These are phyloP conservation scores for Calonectria leucothoes DNA, from an alignment of 2,329 filamentous ascomycete species.

Conservation along the genomic window DNA sequence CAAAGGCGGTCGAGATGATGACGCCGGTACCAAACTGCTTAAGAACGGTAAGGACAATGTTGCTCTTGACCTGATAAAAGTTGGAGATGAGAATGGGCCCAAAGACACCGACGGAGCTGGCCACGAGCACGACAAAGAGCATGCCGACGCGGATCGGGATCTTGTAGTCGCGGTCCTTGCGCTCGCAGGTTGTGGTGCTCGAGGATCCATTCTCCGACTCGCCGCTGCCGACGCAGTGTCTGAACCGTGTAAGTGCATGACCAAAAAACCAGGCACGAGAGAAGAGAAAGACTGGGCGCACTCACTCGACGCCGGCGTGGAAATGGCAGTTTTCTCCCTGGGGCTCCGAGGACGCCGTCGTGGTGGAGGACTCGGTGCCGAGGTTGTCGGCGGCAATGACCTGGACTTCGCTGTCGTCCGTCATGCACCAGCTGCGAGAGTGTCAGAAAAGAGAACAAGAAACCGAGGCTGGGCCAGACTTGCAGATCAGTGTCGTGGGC, in stretches of 20 bases:
- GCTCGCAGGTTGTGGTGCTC: slow-evolving; percentile 59
- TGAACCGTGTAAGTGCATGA: slow-evolving; percentile 25
- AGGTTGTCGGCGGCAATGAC: slow-evolving; percentile 29
- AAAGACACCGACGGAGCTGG: slow-evolving; percentile 76
- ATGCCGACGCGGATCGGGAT: slow-evolving; percentile 76
- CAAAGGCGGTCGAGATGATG: slow-evolving; percentile 77
- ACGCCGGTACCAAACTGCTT: slow-evolving; percentile 82
- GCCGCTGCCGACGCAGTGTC: slow-evolving; percentile 66
- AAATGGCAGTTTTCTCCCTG: slow-evolving; percentile 70
- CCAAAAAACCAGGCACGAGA: too few relatives aligned
- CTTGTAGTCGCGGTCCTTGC: slow-evolving; percentile 69
- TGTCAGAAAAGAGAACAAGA: neutral
- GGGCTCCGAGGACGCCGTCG: slow-evolving; percentile 22
- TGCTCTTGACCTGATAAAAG: slow-evolving; percentile 62
- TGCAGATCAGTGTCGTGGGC: slow-evolving; percentile 67
- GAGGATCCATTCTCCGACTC: slow-evolving; percentile 15
- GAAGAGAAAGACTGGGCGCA: too few relatives aligned
- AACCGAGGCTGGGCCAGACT: slow-evolving; percentile 25
- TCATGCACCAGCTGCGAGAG: slow-evolving; percentile 35
- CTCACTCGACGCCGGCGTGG: slow-evolving; percentile 80
- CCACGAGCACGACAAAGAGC: slow-evolving; percentile 77
- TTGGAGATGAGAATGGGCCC: slow-evolving; percentile 71
- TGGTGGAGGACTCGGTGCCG: slow-evolving; percentile 22
- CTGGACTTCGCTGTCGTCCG: slow-evolving; percentile 32
- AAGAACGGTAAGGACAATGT: slow-evolving; percentile 68